A percentile compares a stretch with the other conserved stretches of the same genome.
Evolutionary conservation across 2,329 filamentous ascomycete species (phyloP).

Genomic region (Exophiala alcalophila): DNA sequence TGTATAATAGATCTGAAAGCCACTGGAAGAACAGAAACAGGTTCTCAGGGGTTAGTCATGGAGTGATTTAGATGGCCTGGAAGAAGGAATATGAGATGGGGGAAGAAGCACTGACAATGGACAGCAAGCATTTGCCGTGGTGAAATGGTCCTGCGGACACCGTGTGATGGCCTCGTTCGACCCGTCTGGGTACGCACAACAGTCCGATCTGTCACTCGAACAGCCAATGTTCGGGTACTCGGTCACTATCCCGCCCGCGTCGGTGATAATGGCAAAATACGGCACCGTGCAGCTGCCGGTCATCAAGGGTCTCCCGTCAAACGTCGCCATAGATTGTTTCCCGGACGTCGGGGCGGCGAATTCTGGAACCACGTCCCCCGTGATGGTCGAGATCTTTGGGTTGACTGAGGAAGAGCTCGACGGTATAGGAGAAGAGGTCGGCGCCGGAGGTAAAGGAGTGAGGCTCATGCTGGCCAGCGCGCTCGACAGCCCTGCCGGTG

Average conservation of each 20-base stretch:
- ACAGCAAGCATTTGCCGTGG: slow-evolving; percentile 30
- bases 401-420: slow-evolving; percentile 15
- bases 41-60: too few species aligned
- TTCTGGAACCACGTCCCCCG: slow-evolving; percentile 20
- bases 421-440: slow-evolving; percentile 6
- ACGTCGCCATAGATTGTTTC: slow-evolving; percentile 22
- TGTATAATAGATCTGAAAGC: slow-evolving; percentile 30
- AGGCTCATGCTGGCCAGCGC: slow-evolving; percentile 22
- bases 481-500: slow-evolving; percentile 24
- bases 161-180: slow-evolving; percentile 24
- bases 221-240: slow-evolving; percentile 30
- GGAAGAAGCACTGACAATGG: slow-evolving; percentile 25
- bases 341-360: slow-evolving; percentile 9
- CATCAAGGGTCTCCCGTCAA: slow-evolving; percentile 25
- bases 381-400: slow-evolving; percentile 20
- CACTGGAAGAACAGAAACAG: too few species aligned
- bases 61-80: slow-evolving; percentile 16
- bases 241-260: slow-evolving; percentile 12
- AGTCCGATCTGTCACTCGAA: slow-evolving; percentile 23
- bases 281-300: slow-evolving; percentile 31
- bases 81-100: not conserved
- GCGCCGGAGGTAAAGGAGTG: slow-evolving; percentile 6
- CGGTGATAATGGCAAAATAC: slow-evolving; percentile 28
- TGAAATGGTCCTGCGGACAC: slow-evolving; percentile 31
- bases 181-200: slow-evolving; percentile 27